Conservation (phyloP, 2,329 filamentous ascomycete genomes). For the Stagonosporopsis tanaceti region DNA sequence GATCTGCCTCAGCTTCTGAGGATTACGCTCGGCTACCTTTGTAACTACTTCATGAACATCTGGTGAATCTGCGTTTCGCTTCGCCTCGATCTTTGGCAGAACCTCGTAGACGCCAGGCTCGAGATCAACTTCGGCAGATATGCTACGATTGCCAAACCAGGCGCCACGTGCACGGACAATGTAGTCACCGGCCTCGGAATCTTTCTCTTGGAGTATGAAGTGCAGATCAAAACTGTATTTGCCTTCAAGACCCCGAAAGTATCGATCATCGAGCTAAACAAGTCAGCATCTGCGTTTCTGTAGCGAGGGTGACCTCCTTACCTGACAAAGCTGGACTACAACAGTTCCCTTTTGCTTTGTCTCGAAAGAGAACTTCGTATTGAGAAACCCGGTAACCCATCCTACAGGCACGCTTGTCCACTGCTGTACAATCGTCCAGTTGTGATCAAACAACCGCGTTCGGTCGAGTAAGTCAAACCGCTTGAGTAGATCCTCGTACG, state of each 20-base stretch:
- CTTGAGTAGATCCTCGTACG: conserved; percentile 64
- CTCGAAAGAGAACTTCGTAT: conserved; percentile 66
- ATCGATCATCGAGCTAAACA: conserved; percentile 63
- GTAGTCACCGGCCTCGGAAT: conserved; percentile 57
- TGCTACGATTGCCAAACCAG: conserved; percentile 70
- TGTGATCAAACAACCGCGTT: conserved; percentile 65
- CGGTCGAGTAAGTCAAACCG: conserved; percentile 67
- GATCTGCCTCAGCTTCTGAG: conserved; percentile 67
- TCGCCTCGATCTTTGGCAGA: conserved; percentile 74
- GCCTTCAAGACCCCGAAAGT: conserved; percentile 65
- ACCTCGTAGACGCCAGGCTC: conserved; percentile 77
- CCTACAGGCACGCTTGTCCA: conserved; percentile 67
- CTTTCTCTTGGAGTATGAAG: conserved; percentile 65
- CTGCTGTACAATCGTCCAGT: conserved; percentile 66
- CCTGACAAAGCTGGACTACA: conserved; percentile 66
- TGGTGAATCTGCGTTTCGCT: conserved; percentile 56
- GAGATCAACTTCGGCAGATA: conserved; percentile 78
- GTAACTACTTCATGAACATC: conserved; percentile 71
- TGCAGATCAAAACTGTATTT: conserved; percentile 65
- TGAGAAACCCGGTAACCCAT: conserved; percentile 67
- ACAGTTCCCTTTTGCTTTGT: conserved; percentile 60
- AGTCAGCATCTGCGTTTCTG: conserved; percentile 43
- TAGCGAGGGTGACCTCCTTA: conserved; percentile 45
- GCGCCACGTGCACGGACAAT: conserved; percentile 61
- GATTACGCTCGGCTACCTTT: conserved; percentile 41